Base-by-base conservation (phyloP, 2,329 filamentous ascomycete genomes). In the Pseudogymnoascus sp. region DNA sequence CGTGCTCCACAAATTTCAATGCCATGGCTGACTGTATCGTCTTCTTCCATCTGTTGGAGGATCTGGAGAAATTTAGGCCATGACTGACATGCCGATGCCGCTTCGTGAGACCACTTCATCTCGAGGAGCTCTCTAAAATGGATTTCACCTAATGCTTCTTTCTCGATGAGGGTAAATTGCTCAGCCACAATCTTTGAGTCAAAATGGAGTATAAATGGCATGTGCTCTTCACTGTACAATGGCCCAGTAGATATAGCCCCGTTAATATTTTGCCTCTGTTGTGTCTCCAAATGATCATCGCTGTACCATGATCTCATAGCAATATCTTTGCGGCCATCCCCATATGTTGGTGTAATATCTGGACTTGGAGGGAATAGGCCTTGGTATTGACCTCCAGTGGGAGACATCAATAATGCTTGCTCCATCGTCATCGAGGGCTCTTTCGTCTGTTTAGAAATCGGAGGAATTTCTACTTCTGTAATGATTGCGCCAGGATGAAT, bases 41-140 rank as follows among this genome's bases (percentile, higher is more conserved):
- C 34, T 31, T 60, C 59, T 31, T 60, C 59, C 62, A 84, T 84
- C 1, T 88, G 87, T 68, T 90, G 86, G 46, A 87, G 83, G 60
- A 87, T 86, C 61, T 87, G 85, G 42, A 93, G 79, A 71, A 92
- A 93, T 46, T 91, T 87, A 9, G 93, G 90, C 90, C 90, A 95
- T 21, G 91, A 90, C 62, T 86, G 84, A 37, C 86, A 84, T 65
- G 87, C 80, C 60, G 82, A 85, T 59, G 83, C 83, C 14, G 84
- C 81, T 68, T 91, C 85, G 72, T 90, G 91, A 60, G 36, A 40
- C 89, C 90, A 93, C 60, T 85, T 85, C 81, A 95, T 88, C 62
- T 92, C 89, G 62, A 93, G 90, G 11, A 95, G 79, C 68, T 95
- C 90, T 72, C 89, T 91, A 90, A 90, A 95, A 75, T 93, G 90